Base-by-base conservation (phyloP, 148 eudicot genomes). In the Cornus controversa region DNA sequence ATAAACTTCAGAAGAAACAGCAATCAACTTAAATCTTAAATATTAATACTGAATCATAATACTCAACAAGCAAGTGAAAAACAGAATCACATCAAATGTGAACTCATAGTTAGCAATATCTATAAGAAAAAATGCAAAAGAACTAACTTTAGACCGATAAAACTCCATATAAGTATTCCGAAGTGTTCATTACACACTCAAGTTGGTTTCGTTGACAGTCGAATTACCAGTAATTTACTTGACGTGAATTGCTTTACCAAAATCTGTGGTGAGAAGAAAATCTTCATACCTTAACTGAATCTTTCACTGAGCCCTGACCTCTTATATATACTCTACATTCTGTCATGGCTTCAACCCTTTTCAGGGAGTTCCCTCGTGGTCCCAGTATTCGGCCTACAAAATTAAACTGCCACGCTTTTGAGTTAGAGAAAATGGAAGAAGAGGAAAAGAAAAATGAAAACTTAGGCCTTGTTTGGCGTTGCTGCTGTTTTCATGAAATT, bases 321-420 rank as follows among this genome's bases (percentile, higher is more conserved):
- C 90, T 85, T 15, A 87, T 87, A 53, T 67, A 87, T 42, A 87
- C 78, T 69, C 84, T 81, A 80, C 90, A 87, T 66, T 79, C 86
- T 67, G 88, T 85, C 81, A 81, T 70, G 22, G 85, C 81, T 81
- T 87, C 88, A 27, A 87, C 83, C 70, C 88, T 81, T 85, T 87
- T 87, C 81, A 87, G 66, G 28, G 90, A 87, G 77, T 87, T 87
- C 26, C 90, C 90, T 64, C 88, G 90, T 18, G 86, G 88, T 62
- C 90, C 86, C 81, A 87, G 45, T 69, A 87, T 78, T 74, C 88
- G 84, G 66, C 90, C 90, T 20, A 87, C 88, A 81, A 87, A 87
- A 75, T 87, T 87, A 79, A 81, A 87, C 90, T 87, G 88, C 71
- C 58, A 76, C 10, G 50, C 42, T 72, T 78, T 67, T 34, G 18